Evolutionary conservation across 257 asterid genomes (phyloP), one percentile per base, ranked within the genome.

Genomic region (Jasminum sambac): DNA sequence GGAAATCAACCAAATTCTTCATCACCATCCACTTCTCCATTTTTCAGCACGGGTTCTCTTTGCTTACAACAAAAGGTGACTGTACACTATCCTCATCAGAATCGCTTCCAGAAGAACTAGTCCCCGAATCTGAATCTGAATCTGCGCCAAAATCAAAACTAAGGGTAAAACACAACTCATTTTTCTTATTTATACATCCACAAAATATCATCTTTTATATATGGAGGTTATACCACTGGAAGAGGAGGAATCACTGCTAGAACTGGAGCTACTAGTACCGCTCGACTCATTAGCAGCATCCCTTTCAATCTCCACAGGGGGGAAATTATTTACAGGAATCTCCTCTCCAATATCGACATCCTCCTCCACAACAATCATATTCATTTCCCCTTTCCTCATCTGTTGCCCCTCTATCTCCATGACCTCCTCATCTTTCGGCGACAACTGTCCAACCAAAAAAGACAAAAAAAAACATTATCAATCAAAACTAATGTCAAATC

Each of bases 71-170:
- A 55, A 55, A 55, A 21, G 62, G 62, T 11, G 97, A 90, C 72
- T 90, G 97, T 9, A 97, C 99, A 68, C 91, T 96, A 78, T 89
- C 97, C n/a, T 95, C 96, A 76, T 87, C 97, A 0, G 99, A 91
- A 57, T 91, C 98, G 71, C 99, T 91, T 69, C 96, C 98, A 10
- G 97, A 86, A 37, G 99, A 95, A 80, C 97, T 50, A 21, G 2
- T 91, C 81, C 96, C 95, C 16, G 98, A 94, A 30, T 50, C 59
- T 3, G 59, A 50, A 70, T 89, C 98, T 5, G 99, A 95, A 91
- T 88, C 99, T 94, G 98, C 84, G 4, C 36, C 36, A 82, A 72
- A 78, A 8, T 10, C 34, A 81, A 64, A 76, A 67, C 81, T 3
- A 82, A 72, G 72, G 77, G 78, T 43, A 58, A 74, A 66, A 70